Conservation (phyloP, 164 flowering plant species). For the Vitis labrusca region DNA sequence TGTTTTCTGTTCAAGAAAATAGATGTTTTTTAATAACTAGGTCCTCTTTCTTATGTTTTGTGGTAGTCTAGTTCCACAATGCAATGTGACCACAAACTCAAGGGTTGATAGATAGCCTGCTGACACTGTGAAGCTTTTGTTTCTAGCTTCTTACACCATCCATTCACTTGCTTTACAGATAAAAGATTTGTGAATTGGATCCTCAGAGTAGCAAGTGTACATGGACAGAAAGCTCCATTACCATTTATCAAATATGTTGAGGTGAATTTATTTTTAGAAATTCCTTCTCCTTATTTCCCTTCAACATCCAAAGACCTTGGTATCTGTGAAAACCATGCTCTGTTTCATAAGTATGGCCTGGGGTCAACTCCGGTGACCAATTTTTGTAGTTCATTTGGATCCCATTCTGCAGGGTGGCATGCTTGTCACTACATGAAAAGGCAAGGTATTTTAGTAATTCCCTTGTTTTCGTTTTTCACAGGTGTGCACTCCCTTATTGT, state of each 20-base stretch:
- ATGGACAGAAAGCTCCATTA: constrained; percentile 75
- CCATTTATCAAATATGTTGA: constrained; percentile 83
- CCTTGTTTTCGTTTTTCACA: background rate
- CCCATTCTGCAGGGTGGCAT: background rate
- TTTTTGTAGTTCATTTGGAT: background rate
- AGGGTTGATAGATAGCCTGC: background rate
- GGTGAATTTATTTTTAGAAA: constrained; percentile 35
- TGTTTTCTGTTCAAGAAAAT: too few relatives aligned
- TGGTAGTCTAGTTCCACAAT: background rate
- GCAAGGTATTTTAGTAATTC: background rate
- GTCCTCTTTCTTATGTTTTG: too few relatives aligned
- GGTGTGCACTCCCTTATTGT: background rate
- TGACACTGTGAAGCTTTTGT: background rate
- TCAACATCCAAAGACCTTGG: background rate
- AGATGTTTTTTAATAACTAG: too few relatives aligned
- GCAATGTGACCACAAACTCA: too few relatives aligned
- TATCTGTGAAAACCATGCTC: background rate
- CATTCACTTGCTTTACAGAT: constrained; percentile 49
- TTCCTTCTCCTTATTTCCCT: background rate
- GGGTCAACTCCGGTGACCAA: background rate
- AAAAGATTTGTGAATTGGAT: constrained; percentile 71
- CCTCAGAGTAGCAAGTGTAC: constrained; percentile 69
- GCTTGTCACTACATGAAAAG: background rate
- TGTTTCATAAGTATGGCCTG: background rate
- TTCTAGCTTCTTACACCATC: constrained; percentile 1